A percentile compares a stretch with the other conserved stretches of the same genome.
These are phyloP conservation scores for Hypoxylon sp. DNA, from an alignment of 2,329 filamentous ascomycete species.

Conservation along the genomic window DNA sequence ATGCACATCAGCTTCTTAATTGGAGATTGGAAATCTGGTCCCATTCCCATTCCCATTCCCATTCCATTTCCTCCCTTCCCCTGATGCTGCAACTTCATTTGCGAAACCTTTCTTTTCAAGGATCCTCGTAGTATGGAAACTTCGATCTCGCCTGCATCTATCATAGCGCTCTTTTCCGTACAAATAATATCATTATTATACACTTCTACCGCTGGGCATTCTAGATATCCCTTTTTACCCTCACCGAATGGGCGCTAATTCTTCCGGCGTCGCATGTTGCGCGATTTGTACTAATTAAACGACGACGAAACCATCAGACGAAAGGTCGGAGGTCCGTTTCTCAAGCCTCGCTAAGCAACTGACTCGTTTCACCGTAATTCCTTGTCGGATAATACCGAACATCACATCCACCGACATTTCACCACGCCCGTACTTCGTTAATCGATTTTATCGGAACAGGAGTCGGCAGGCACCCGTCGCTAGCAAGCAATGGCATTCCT, in stretches of 20 bases:
- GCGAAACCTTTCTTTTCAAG: slow-evolving; percentile 13
- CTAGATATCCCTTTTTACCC: slow-evolving; percentile 5
- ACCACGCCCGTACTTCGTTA: too few species aligned
- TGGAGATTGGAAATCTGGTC: too few species aligned
- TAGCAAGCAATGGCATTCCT: slow-evolving; percentile 63
- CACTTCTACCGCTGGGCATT: slow-evolving; percentile 9
- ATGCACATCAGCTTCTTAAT: slow-evolving; percentile 15
- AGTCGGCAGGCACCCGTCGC: slow-evolving; percentile 10
- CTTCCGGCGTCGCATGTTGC: slow-evolving; percentile 24
- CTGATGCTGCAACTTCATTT: slow-evolving; percentile 1
- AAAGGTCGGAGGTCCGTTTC: slow-evolving; percentile 29
- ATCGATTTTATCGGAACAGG: too few species aligned
- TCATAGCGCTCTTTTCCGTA: slow-evolving; percentile 13
- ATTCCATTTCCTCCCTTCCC: slow-evolving; percentile 4
- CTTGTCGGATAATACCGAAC: too few species aligned
- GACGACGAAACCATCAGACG: slow-evolving; percentile 14
- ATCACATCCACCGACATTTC: too few species aligned
- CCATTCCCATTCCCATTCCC: neutral
- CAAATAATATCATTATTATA: too few species aligned
- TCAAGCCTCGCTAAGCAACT: slow-evolving; percentile 1
- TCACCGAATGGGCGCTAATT: slow-evolving; percentile 29
- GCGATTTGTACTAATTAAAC: slow-evolving; percentile 31
- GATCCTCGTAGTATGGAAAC: slow-evolving; percentile 27
- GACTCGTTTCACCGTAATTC: too few species aligned
- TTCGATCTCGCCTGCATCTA: slow-evolving; percentile 27